These are phyloP conservation scores for Lachnellula arida DNA, from an alignment of 2,329 filamentous ascomycete genomes.

Conservation along the genomic window DNA sequence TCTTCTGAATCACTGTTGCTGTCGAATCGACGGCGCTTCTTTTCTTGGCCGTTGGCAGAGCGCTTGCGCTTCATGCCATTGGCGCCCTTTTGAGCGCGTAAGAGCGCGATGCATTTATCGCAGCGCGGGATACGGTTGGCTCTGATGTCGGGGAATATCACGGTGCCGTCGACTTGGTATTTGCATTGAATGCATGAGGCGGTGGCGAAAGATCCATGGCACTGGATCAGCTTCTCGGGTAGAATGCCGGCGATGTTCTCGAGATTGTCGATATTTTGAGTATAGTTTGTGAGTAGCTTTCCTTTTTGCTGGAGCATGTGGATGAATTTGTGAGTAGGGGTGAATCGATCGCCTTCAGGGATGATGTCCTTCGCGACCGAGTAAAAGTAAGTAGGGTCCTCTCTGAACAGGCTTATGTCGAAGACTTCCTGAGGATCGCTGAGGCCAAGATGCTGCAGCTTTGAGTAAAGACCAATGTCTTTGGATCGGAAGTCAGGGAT, in stretches of 20 bases:
- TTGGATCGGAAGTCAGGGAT: slow-evolving; percentile 97
- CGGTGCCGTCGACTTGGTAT: slow-evolving; percentile 66
- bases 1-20: slow-evolving; percentile 37
- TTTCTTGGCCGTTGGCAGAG: slow-evolving; percentile 47
- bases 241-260: slow-evolving; percentile 81
- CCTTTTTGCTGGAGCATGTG: slow-evolving; percentile 78
- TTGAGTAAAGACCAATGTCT: slow-evolving; percentile 84
- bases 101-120: slow-evolving; percentile 57
- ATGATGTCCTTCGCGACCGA: slow-evolving; percentile 86
- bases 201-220: slow-evolving; percentile 92
- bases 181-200: slow-evolving; percentile 83
- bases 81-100: slow-evolving; percentile 46
- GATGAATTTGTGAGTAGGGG: slow-evolving; percentile 93
- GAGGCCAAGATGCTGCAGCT: slow-evolving; percentile 71
- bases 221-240: slow-evolving; percentile 82
- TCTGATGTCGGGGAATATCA: slow-evolving; percentile 75
- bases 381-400: slow-evolving; percentile 88
- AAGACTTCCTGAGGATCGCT: slow-evolving; percentile 91
- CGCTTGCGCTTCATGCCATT: slow-evolving; percentile 53
- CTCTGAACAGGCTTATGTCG: slow-evolving; percentile 79
- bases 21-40: slow-evolving; percentile 30
- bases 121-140: slow-evolving; percentile 74
- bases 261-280: slow-evolving; percentile 97
- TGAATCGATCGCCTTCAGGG: slow-evolving; percentile 72
- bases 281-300: slow-evolving; percentile 94